Conservation (phyloP, 768 basidiomycete genomes). For the Termitomyces sp. region DNA sequence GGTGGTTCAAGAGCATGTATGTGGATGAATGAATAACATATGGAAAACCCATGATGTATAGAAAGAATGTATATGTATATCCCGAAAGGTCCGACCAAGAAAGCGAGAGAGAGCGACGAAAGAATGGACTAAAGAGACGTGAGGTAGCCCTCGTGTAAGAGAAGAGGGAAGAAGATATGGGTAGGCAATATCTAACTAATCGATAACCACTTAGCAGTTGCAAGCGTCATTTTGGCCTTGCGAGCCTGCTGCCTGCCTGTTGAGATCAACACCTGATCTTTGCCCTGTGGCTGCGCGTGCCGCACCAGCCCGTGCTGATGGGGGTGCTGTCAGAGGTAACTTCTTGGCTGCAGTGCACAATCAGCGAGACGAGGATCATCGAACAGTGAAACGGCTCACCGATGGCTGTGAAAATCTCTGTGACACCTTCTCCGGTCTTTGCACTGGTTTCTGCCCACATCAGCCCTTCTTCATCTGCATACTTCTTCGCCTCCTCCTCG, state of each 20-base stretch:
- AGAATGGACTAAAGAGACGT: constrained; percentile 25
- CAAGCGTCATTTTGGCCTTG: constrained; percentile 60
- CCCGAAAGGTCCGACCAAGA: constrained; percentile 28
- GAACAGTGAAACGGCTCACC: constrained; percentile 38
- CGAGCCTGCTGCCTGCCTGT: constrained; percentile 50
- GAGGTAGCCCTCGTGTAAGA: constrained; percentile 16
- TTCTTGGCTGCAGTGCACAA: constrained; percentile 62
- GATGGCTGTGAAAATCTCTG: constrained; percentile 82
- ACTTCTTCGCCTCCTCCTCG: constrained; percentile 87
- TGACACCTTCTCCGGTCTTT: constrained; percentile 82
- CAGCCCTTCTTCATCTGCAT: constrained; percentile 86
- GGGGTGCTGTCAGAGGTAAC: constrained; percentile 75
- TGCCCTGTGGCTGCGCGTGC: constrained; percentile 47
- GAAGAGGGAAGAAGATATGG: constrained; percentile 13
- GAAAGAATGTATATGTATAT: constrained; percentile 29
- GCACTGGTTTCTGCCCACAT: constrained; percentile 94
- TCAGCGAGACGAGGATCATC: constrained; percentile 4
- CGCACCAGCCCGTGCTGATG: constrained; percentile 52
- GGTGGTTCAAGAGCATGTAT: not conserved
- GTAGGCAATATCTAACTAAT: constrained; percentile 1
- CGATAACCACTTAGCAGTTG: constrained; percentile 54
- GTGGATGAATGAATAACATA: constrained; percentile 3
- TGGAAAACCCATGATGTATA: constrained; percentile 17
- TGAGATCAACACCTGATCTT: constrained; percentile 75
- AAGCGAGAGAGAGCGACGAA: constrained; percentile 18